A percentile compares a stretch with the other conserved stretches of the same genome.
phyloP scores from a whole-genome alignment of 1,284 basidiomycete genomes.

The Jaminaea rosea region DNA sequence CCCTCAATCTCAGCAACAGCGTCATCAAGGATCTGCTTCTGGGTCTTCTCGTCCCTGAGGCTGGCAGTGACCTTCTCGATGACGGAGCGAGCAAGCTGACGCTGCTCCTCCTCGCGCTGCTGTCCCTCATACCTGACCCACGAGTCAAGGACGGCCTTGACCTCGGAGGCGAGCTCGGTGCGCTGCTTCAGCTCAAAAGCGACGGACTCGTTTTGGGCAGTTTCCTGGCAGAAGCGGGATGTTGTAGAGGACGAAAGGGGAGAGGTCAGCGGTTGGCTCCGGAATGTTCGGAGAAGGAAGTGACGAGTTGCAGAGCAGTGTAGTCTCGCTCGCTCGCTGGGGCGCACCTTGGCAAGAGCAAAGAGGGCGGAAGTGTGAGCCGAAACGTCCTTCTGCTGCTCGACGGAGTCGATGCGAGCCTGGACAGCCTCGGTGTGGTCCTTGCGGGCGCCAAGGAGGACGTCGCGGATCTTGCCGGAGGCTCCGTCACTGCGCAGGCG shows the following conservation, averaged over 20 bases:
- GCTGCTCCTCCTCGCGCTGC: conserved; percentile 90
- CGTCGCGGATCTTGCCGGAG: conserved; percentile 69
- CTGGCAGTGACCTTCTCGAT: conserved; percentile 74
- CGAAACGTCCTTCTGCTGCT: conserved; percentile 88
- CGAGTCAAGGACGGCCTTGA: conserved; percentile 90
- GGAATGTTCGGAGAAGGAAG: no score
- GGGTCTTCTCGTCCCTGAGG: conserved; percentile 81
- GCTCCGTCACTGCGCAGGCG: background rate
- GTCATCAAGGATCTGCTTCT: conserved; percentile 77
- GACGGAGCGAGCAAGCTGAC: conserved; percentile 74
- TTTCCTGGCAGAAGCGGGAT: no score
- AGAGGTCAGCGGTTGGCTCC: no score
- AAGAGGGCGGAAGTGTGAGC: conserved; percentile 82
- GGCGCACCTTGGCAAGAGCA: conserved; percentile 69
- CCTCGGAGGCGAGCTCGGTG: conserved; percentile 72
- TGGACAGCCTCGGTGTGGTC: conserved; percentile 91
- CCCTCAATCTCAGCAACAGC: conserved; percentile 82
- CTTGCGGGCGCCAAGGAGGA: conserved; percentile 72
- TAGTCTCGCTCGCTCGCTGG: no score
- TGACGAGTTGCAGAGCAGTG: no score
- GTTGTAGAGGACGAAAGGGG: no score
- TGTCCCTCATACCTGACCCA: conserved; percentile 98
- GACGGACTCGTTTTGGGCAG: conserved; percentile 78
- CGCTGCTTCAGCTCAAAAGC: conserved; percentile 86
- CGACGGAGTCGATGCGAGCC: conserved; percentile 81